Base-by-base conservation (phyloP, 2,329 filamentous ascomycete species). In the Chaetomium sp. region DNA sequence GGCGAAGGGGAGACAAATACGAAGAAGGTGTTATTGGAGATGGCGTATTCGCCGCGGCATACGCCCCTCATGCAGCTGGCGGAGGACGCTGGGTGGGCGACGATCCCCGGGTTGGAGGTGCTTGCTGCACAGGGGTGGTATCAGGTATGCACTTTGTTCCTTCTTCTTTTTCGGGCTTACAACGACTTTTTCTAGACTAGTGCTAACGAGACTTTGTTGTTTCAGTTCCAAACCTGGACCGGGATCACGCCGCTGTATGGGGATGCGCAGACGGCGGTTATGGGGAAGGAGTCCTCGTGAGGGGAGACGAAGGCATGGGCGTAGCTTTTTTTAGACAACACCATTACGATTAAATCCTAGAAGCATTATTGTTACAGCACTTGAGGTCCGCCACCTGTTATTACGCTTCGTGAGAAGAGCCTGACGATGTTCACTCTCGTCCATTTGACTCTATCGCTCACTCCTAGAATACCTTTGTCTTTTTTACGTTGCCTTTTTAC, bases 41-140 rank as follows among this genome's bases (percentile, higher is more conserved):
- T 99, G 91, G 92, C 94, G 1, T 99, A 99, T 72, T 95, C 92
- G 71, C 94, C 94, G 19, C 77, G 81, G 0, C 80, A 88, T 52
- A 99, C 94, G 4, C 82, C 86, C 6, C 72, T 96, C 62, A 96
- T 97, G 85, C 80, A 88, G 68, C 75, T 96, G 68, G 92, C 91
- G 2, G 79, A 84, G 64, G 81, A 87, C 62, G 81, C 81, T 10
- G 86, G 86, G 3, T 99, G 94, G 94, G 79, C 75, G 54, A 90
- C 87, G 1, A 86, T 97, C 59, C 86, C 90, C 6, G 94, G 94
- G 0, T 72, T 96, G 41, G 94, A 99, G 71, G 91, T 94, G 35
- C 77, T 99, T 54, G 85, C 91, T 58, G 89, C 88, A 5, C 94
- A 99, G 72, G 94, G 83, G n/a, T 85, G 81, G 76, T 88, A 91